A percentile compares a stretch with the other conserved stretches of the same genome.
These are phyloP conservation scores for Aschersonia sp. DNA, from an alignment of 2,329 filamentous ascomycete genomes.

Conservation along the genomic window DNA sequence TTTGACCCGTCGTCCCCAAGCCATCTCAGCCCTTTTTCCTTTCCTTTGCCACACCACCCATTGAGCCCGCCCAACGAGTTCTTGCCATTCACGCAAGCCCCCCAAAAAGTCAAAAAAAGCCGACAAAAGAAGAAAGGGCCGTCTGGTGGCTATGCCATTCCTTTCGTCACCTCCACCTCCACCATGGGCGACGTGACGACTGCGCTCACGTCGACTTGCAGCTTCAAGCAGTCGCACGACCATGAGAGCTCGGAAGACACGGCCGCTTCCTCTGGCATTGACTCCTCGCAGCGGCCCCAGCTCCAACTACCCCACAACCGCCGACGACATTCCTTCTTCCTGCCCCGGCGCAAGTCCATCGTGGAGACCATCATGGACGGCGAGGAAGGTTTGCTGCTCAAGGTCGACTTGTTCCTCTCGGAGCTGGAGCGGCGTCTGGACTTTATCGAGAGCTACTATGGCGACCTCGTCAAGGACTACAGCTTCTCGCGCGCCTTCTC, in stretches of 20 bases:
- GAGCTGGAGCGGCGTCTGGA: slow-evolving; percentile 80
- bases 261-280: slow-evolving; percentile 22
- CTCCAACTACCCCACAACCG: slow-evolving; percentile 10
- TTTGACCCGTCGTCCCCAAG: too few species aligned
- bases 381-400: slow-evolving; percentile 45
- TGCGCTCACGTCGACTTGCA: slow-evolving; percentile 22
- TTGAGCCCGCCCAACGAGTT: too few species aligned
- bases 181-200: slow-evolving; percentile 24
- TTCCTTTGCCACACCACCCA: too few species aligned
- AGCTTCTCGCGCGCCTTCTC: slow-evolving; percentile 74
- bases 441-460: slow-evolving; percentile 80
- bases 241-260: slow-evolving; percentile 20
- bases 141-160: slow-evolving; percentile 14
- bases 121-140: not conserved
- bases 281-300: slow-evolving; percentile 13
- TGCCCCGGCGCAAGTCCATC: slow-evolving; percentile 42
- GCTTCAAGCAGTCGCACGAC: slow-evolving; percentile 15
- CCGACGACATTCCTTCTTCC: slow-evolving; percentile 43
- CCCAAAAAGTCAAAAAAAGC: too few species aligned
- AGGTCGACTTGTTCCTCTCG: slow-evolving; percentile 65
- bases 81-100: too few species aligned
- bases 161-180: not conserved
- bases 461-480: slow-evolving; percentile 68
- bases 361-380: slow-evolving; percentile 46
- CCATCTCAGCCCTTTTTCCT: too few species aligned